phyloP scores from a whole-genome alignment of 176 grass and related monocot genomes.

The Lolium rigidum region DNA sequence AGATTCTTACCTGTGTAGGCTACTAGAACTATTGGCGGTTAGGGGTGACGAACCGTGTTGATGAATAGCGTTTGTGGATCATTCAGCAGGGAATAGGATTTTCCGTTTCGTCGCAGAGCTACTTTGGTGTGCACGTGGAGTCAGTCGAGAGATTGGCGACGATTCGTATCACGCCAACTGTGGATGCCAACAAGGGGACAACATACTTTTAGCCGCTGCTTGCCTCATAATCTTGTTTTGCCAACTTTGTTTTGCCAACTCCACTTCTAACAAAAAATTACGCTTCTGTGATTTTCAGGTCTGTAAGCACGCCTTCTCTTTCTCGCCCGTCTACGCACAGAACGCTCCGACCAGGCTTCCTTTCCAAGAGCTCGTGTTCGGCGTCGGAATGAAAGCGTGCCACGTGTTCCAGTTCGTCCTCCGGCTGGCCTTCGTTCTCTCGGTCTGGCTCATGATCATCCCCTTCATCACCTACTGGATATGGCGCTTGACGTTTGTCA shows the following conservation, averaged over 20 bases:
- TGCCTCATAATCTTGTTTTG: neutral
- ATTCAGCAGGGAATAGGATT: neutral
- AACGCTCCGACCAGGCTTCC: slow-evolving; percentile 92
- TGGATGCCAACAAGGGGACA: neutral
- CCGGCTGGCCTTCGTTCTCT: slow-evolving; percentile 93
- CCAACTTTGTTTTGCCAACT: neutral
- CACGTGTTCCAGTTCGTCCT: slow-evolving; percentile 92
- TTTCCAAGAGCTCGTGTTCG: slow-evolving; percentile 97
- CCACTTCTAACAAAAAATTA: slow-evolving; percentile 19
- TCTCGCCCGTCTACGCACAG: slow-evolving; percentile 86
- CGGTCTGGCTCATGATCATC: slow-evolving; percentile 99
- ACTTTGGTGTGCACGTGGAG: neutral
- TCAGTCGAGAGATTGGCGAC: neutral
- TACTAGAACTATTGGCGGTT: neutral
- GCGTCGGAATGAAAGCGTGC: slow-evolving; percentile 92
- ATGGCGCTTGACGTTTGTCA: slow-evolving; percentile 91
- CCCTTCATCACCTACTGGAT: slow-evolving; percentile 99
- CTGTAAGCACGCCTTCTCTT: slow-evolving; percentile 97
- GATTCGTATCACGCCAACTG: neutral
- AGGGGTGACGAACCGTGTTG: neutral
- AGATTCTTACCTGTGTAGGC: neutral
- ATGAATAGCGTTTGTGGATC: neutral
- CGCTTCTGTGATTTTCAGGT: slow-evolving; percentile 62
- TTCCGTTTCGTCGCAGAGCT: neutral
- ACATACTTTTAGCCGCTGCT: neutral